A percentile compares a stretch with the other conserved stretches of the same genome.
Conservation (phyloP, 305 asterid genomes). For the Ruellia speciosa region DNA sequence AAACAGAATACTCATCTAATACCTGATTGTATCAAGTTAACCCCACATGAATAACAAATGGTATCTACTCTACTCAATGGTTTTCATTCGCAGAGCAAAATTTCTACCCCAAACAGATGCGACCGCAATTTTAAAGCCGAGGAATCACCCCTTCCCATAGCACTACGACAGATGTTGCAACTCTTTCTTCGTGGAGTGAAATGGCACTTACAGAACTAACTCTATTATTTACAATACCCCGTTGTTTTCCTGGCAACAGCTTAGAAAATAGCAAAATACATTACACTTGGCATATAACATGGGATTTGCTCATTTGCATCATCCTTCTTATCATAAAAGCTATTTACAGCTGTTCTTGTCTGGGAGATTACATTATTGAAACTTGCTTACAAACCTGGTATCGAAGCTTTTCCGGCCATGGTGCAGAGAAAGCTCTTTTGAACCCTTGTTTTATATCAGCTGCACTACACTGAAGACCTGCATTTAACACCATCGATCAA, state of each 20-base stretch:
- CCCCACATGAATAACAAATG: too few species aligned
- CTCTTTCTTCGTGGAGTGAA: too few species aligned
- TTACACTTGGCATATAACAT: too few species aligned
- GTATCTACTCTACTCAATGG: too few species aligned
- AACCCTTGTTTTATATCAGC: conserved; percentile 85
- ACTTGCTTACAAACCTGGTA: conserved; percentile 47
- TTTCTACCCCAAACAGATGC: neutral
- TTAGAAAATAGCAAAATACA: neutral
- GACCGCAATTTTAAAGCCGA: neutral
- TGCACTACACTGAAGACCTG: conserved; percentile 56
- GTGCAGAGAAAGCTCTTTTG: conserved; percentile 73
- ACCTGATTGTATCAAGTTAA: neutral
- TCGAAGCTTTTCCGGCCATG: conserved; percentile 87
- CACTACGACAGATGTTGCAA: too few species aligned
- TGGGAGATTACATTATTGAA: neutral
- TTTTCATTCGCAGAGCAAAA: too few species aligned
- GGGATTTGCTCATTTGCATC: too few species aligned
- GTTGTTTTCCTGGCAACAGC: neutral
- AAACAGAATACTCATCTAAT: neutral
- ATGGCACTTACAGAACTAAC: neutral
- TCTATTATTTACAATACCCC: too few species aligned
- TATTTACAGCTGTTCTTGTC: too few species aligned
- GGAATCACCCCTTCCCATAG: neutral
- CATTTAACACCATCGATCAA: conserved; percentile 16
- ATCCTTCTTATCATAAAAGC: neutral